A percentile compares a stretch with the other conserved stretches of the same genome.
phyloP scores from a whole-genome alignment of 495 filamentous ascomycete species.

The Aspergillus steynii region DNA sequence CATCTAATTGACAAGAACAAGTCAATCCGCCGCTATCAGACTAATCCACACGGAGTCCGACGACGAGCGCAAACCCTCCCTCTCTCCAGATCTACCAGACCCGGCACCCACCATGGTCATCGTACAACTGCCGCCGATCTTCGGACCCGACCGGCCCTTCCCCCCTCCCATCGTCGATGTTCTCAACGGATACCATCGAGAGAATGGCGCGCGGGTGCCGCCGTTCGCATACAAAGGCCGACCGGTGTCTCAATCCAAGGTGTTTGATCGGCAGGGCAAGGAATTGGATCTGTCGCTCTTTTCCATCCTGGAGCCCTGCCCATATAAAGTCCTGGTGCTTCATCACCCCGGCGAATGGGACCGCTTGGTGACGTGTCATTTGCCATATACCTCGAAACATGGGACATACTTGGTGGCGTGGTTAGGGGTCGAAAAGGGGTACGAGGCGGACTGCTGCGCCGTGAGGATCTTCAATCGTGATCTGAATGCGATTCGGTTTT shows the following conservation, averaged over 20 bases:
- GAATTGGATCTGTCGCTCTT: conserved; percentile 14
- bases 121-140: not conserved
- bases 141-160: not conserved
- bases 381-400: not conserved
- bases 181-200: conserved; percentile 13
- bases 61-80: conserved; percentile 4
- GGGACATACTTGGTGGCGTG: conserved; percentile 10
- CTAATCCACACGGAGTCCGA: not conserved
- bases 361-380: conserved; percentile 18
- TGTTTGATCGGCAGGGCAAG: conserved; percentile 20
- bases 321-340: conserved; percentile 12
- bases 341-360: conserved; percentile 7
- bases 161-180: conserved; percentile 6
- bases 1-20: not conserved
- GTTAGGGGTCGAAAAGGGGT: not conserved
- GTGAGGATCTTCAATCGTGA: conserved; percentile 1
- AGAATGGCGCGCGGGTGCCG: conserved; percentile 14
- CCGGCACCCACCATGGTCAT: not conserved
- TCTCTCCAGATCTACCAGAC: not conserved
- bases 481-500: conserved; percentile 1
- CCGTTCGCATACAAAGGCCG: conserved; percentile 2
- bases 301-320: not conserved
- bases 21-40: not conserved
- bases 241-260: conserved; percentile 9
- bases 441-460: conserved; percentile 6